Evolutionary conservation across 306 rosid genomes (phyloP).

Genomic region (Prunus salicina): DNA sequence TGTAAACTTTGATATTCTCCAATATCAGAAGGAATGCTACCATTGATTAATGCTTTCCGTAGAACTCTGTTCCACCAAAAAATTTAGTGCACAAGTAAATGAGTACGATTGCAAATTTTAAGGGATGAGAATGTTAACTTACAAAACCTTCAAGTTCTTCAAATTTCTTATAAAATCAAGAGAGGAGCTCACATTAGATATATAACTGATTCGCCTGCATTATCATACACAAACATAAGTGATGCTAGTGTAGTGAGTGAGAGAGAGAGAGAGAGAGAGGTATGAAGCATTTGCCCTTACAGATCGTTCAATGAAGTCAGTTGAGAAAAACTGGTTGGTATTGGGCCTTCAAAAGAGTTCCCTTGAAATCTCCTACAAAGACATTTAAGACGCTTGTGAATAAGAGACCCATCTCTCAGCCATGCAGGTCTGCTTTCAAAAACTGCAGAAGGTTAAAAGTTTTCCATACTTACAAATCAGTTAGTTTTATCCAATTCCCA

Average conservation of each 20-base stretch:
- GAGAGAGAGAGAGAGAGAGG: neutral
- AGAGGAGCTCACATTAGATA: constrained; percentile 30
- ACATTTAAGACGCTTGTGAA: neutral
- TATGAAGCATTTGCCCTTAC: constrained; percentile 13
- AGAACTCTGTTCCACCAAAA: constrained; percentile 9
- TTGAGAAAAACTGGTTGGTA: constrained; percentile 27
- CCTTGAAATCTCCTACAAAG: constrained; percentile 25
- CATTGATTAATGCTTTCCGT: constrained; percentile 32
- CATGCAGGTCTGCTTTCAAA: neutral
- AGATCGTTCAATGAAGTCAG: constrained; percentile 11
- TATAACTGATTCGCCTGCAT: constrained; percentile 30
- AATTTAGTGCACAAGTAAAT: neutral
- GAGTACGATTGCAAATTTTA: neutral
- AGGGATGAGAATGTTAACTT: constrained; percentile 3
- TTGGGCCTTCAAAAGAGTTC: constrained; percentile 35
- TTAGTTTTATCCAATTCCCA: constrained; percentile 30
- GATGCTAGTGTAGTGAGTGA: neutral
- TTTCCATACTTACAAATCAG: neutral
- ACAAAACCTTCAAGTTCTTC: constrained; percentile 19
- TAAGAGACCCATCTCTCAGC: neutral
- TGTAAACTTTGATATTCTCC: constrained; percentile 13
- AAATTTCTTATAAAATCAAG: constrained; percentile 21
- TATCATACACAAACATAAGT: constrained; percentile 3
- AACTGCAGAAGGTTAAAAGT: neutral
- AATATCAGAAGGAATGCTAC: constrained; percentile 24